Conservation (phyloP, 495 filamentous ascomycete species). For the Penicillium salamii region DNA sequence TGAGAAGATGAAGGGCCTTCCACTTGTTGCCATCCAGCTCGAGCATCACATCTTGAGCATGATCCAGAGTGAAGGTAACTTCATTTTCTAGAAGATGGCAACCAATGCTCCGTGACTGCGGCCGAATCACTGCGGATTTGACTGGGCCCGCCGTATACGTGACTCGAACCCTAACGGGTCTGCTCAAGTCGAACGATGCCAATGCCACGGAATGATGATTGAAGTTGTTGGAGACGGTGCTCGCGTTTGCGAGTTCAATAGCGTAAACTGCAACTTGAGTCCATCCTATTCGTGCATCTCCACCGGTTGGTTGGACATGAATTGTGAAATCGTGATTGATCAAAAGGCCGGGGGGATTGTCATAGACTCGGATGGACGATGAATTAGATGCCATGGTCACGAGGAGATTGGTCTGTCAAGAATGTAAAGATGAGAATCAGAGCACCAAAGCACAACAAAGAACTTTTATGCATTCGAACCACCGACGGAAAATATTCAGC, state of each 20-base stretch:
- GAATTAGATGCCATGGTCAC: too few species aligned
- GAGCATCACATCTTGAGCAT: conserved; percentile 15
- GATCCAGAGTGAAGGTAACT: conserved; percentile 12
- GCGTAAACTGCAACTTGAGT: background rate
- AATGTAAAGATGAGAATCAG: too few species aligned
- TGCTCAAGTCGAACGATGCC: conserved; percentile 19
- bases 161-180: conserved; percentile 9
- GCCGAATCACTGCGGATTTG: conserved; percentile 11
- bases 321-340: background rate
- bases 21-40: conserved; percentile 18
- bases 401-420: too few species aligned
- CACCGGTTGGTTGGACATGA: background rate
- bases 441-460: too few species aligned
- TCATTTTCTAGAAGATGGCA: conserved; percentile 6
- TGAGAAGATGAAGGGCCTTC: conserved; percentile 15
- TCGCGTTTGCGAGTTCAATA: conserved; percentile 4
- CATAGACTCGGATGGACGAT: too few species aligned
- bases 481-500: too few species aligned
- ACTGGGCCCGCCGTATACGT: conserved; percentile 10
- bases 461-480: too few species aligned
- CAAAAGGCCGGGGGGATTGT: too few species aligned
- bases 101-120: conserved; percentile 10
- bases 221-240: conserved; percentile 2
- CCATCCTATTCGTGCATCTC: background rate
- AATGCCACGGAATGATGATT: conserved; percentile 5